Base-by-base conservation (phyloP, 2,329 filamentous ascomycete genomes). In the Pseudogymnoascus sp. region DNA sequence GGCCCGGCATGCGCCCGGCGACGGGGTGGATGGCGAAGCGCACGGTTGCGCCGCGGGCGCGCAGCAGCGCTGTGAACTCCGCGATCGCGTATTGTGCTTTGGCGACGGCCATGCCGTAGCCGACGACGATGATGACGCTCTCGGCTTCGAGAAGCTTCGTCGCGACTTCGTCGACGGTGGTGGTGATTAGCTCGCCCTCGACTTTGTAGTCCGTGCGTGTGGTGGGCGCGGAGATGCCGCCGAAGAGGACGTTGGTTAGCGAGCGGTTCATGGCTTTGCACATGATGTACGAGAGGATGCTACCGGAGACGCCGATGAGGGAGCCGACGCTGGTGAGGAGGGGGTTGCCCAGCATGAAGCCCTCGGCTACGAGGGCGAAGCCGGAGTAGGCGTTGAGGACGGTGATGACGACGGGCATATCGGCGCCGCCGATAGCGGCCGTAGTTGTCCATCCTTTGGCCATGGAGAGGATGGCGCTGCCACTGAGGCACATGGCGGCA, bases 21-120 rank as follows among this genome's bases (percentile, higher is more conserved):
- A 96, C 91, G 0, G 91, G 91, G 71, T 96, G 91, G 67, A 96
- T 94, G 5, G 91, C 91, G 71, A 96, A 96, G 28, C 91, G 88
- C 6, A 96, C 91, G 22, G 87, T 91, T 69, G 94, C 81, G 3
- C 89, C 89, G 72, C 88, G 89, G 41, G 83, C 77, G n/a, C 90
- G 86, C 14, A 96, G 79, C 73, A 86, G 83, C 42, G 81, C 78
- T 4, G 90, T 90, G 66, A 96, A 93, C 70, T 92, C 90, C 3
- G 89, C 88, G 60, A 96, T 91, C 22, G 91, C 90, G 71, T 96
- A 96, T 75, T 96, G 92, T 2, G 92, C 91, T 75, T 96, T 96
- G 7, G 92, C 91, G 1, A 96, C 91, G 0, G 92, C 92, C 92
- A 96, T 96, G 60, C 92, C 92, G 69, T 96, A 96, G 0, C 92